Base-by-base conservation (phyloP, 345 rosid genomes). In the Citrus unshiu region DNA sequence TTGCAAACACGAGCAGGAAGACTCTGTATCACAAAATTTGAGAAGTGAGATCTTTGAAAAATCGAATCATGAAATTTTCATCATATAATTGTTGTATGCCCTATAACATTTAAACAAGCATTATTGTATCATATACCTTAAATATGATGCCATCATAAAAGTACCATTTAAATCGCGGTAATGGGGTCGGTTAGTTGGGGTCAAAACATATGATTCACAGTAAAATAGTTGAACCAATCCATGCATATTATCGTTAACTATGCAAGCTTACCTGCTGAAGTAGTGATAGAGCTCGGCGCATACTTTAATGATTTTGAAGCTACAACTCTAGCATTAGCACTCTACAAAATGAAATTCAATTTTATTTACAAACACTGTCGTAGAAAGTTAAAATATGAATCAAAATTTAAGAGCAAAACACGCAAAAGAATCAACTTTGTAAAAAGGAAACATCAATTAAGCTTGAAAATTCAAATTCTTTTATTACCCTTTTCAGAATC, bases 401-500 rank as follows among this genome's bases (percentile, higher is more conserved):
- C 16, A 3, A 46, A 46, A 46, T 46, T 12, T 46, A 3, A 12
- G 51, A 46, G 51, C 51, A 46, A 46, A 46, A 46, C 25, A 12
- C 13, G 35, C 16, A 1, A 30, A 63, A 62, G 59, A 73, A 49
- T 49, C 71, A 43, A 34, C n/a, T 34, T 72, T 57, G 68, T 14
- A 32, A 16, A 6, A 40, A 64, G n/a, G 46, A 39, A 61, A 32
- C 59, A 39, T 22, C 60, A 62, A 10, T 46, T 19, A 46, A 65
- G 59, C 29, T 14, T 19, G 51, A 69, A 2, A 19, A 19, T 12
- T 32, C 25, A 57, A 40, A 0, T 13, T 75, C 12, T 68, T 39
- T 49, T 49, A 34, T 62, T 80, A 90, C 96, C 89, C 84, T 87
- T 77, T 74, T 88, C 32, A 81, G 76, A 70, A 84, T 77, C 66